Evolutionary conservation across 2,329 filamentous ascomycete genomes (phyloP).

Genomic region (Verticillium zaregamsianum): DNA sequence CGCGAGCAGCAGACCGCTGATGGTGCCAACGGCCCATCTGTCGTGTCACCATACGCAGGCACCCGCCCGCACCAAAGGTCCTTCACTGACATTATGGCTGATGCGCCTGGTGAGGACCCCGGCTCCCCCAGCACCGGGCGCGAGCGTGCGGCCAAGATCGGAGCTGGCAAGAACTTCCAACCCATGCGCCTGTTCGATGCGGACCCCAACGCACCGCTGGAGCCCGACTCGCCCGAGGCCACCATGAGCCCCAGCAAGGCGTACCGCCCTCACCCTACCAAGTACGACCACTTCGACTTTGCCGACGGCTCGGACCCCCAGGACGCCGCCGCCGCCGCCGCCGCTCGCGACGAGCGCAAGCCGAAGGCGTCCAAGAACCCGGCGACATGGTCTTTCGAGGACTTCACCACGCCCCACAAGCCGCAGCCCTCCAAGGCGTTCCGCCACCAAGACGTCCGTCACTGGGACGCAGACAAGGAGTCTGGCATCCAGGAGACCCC

Average conservation of each 20-base stretch:
- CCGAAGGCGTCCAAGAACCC: constrained; percentile 57
- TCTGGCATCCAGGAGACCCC: constrained; percentile 46
- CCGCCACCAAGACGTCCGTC: constrained; percentile 66
- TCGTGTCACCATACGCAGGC: constrained; percentile 59
- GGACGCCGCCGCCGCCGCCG: constrained; percentile 39
- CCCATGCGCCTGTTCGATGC: constrained; percentile 62
- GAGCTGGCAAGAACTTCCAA: constrained; percentile 57
- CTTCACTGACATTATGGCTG: constrained; percentile 67
- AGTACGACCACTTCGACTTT: constrained; percentile 84
- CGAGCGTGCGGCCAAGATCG: constrained; percentile 52
- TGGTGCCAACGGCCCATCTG: constrained; percentile 18
- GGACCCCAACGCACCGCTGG: constrained; percentile 34
- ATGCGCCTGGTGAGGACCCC: constrained; percentile 36
- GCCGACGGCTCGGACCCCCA: constrained; percentile 57
- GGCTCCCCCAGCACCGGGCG: constrained; percentile 30
- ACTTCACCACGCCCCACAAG: constrained; percentile 83
- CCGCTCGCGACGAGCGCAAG: constrained; percentile 30
- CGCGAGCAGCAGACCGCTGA: constrained; percentile 51
- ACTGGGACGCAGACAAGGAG: constrained; percentile 73
- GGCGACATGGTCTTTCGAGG: constrained; percentile 82
- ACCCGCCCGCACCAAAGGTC: constrained; percentile 61
- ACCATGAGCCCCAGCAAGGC: constrained; percentile 32
- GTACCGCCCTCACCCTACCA: constrained; percentile 67
- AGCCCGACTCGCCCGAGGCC: constrained; percentile 37
- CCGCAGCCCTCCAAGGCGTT: constrained; percentile 52